phyloP scores from a whole-genome alignment of 2,329 filamentous ascomycete species.

The Calycina herbarum region DNA sequence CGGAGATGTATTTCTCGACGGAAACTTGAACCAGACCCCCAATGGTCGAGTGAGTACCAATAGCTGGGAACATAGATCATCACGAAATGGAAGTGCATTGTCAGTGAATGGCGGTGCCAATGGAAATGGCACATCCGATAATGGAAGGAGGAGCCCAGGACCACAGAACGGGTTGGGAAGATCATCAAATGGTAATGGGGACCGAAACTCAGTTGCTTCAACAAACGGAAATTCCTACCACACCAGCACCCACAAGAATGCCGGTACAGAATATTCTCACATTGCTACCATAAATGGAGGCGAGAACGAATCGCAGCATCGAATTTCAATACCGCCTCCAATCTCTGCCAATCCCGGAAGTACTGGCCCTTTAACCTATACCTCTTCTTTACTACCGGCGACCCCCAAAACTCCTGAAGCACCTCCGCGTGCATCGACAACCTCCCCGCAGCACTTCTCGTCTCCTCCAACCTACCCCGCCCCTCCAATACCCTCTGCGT shows the following conservation, averaged over 20 bases:
- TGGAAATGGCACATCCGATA: slow-evolving; percentile 32
- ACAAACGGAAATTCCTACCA: slow-evolving; percentile 32
- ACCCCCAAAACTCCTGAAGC: slow-evolving; percentile 21
- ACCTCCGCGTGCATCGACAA: slow-evolving; percentile 33
- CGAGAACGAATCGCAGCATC: slow-evolving; percentile 3
- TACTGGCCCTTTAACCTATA: slow-evolving; percentile 37
- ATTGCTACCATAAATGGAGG: background rate
- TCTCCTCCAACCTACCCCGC: slow-evolving; percentile 60
- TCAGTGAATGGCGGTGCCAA: slow-evolving; percentile 35
- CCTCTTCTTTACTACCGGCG: slow-evolving; percentile 34
- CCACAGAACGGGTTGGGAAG: slow-evolving; percentile 30
- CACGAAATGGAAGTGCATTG: slow-evolving; percentile 34
- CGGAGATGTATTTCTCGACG: slow-evolving; percentile 37
- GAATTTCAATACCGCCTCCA: slow-evolving; percentile 26
- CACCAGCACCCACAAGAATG: slow-evolving; percentile 4
- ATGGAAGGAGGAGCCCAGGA: slow-evolving; percentile 35
- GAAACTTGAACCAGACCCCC: slow-evolving; percentile 60
- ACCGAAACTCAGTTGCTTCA: slow-evolving; percentile 33
- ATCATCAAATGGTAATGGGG: slow-evolving; percentile 31
- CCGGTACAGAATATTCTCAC: background rate
- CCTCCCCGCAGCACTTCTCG: slow-evolving; percentile 58
- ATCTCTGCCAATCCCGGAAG: slow-evolving; percentile 35
- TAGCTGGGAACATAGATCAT: slow-evolving; percentile 38
- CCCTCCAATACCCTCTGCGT: slow-evolving; percentile 50
- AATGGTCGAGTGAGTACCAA: slow-evolving; percentile 54